Percentiles rank a stretch among this genome's conserved stretches.
phyloP scores from a whole-genome alignment of 2,329 filamentous ascomycete species.

The Apiospora hydei region DNA sequence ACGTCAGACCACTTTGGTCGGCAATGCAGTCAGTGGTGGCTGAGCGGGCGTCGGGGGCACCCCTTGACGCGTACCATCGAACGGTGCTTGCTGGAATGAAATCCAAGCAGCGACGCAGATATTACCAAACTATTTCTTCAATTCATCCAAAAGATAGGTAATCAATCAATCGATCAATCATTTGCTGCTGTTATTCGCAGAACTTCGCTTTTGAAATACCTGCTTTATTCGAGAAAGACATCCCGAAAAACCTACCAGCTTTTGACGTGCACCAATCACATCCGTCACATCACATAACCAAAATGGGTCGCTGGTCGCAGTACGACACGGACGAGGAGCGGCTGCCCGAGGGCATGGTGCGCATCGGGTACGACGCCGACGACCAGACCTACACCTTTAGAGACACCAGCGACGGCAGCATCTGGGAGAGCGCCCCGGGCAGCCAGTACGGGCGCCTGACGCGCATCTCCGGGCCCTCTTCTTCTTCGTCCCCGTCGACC shows the following conservation, averaged over 20 bases:
- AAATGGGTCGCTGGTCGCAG: conserved; percentile 44
- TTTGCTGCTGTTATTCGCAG: background rate
- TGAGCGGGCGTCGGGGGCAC: background rate
- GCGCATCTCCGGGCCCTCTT: conserved; percentile 35
- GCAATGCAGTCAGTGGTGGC: conserved; percentile 16
- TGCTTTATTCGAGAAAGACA: background rate
- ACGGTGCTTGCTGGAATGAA: background rate
- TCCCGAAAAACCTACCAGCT: background rate
- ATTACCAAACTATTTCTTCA: background rate
- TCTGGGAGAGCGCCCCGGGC: conserved; percentile 55
- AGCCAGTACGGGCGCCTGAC: conserved; percentile 53
- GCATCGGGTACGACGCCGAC: conserved; percentile 60
- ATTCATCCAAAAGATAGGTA: background rate
- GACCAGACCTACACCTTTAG: conserved; percentile 55
- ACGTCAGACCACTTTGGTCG: conserved; percentile 16
- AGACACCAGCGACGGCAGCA: conserved; percentile 47
- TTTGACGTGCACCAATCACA: background rate
- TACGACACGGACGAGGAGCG: conserved; percentile 52
- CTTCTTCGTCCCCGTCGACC: background rate
- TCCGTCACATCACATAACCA: background rate
- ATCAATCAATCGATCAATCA: background rate
- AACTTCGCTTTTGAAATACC: background rate
- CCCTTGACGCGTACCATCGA: conserved; percentile 20
- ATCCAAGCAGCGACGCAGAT: background rate
- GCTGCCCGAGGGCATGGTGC: conserved; percentile 56